Percentiles rank a stretch among this genome's conserved stretches.
phyloP scores from a whole-genome alignment of 768 basidiomycete genomes.

The Daedalea quercina region DNA sequence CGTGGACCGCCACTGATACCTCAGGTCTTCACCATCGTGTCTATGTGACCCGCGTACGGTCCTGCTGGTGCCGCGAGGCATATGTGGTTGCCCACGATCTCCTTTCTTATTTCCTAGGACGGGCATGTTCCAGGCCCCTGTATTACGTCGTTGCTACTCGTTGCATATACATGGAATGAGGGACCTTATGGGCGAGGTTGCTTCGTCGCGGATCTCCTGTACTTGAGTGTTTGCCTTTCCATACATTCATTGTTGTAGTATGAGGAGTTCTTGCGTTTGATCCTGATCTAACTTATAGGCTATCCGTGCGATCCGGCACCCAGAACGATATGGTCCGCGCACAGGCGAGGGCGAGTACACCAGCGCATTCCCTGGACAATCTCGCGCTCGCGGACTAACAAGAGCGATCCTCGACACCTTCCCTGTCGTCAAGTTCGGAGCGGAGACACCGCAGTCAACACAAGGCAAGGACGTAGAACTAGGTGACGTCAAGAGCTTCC shows the following conservation, averaged over 20 bases:
- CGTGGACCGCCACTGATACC: too few species aligned
- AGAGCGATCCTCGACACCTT: conserved; percentile 95
- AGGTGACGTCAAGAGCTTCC: conserved; percentile 4
- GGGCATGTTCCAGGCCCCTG: too few species aligned
- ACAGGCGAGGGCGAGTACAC: conserved; percentile 29
- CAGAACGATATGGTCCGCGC: conserved; percentile 87
- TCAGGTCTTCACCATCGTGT: too few species aligned
- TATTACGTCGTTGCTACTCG: too few species aligned
- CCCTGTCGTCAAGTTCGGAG: conserved; percentile 83
- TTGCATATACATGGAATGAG: too few species aligned
- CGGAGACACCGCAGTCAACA: conserved; percentile 9
- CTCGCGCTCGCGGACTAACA: conserved; percentile 78
- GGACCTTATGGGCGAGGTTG: too few species aligned
- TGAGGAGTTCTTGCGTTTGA: not conserved
- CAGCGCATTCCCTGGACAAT: conserved; percentile 34
- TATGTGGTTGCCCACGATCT: too few species aligned
- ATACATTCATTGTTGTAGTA: too few species aligned
- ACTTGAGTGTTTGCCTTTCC: too few species aligned
- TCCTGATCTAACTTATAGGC: conserved; percentile 37
- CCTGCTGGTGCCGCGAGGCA: not conserved
- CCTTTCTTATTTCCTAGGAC: too few species aligned
- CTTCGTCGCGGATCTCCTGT: too few species aligned
- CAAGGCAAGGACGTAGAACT: conserved; percentile 28
- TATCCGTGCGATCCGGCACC: conserved; percentile 76
- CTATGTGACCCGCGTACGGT: too few species aligned